Conservation (phyloP, 345 rosid species). For the Mangifera indica region DNA sequence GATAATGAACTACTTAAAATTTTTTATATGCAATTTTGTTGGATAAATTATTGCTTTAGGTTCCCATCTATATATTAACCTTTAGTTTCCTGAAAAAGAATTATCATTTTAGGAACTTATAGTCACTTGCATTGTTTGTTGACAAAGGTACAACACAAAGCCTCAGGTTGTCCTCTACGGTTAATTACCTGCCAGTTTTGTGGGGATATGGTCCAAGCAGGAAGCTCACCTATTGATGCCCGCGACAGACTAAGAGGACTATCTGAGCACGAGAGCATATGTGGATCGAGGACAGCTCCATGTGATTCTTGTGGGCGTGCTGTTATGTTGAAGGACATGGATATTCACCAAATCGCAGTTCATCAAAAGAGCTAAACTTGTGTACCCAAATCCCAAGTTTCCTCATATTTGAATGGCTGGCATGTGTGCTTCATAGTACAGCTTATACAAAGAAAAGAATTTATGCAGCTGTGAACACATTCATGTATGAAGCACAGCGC, state of each 20-base stretch:
- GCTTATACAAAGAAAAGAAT: background rate
- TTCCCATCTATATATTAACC: no score
- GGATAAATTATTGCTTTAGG: background rate
- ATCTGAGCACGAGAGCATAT: constrained; percentile 85
- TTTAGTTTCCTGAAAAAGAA: no score
- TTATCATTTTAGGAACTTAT: background rate
- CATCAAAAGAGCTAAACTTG: constrained; percentile 60
- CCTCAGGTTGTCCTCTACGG: constrained; percentile 63
- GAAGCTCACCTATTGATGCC: constrained; percentile 59
- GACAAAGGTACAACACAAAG: constrained; percentile 85
- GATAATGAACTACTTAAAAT: no score
- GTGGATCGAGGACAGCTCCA: constrained; percentile 92
- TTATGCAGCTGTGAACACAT: no score
- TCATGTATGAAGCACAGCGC: constrained; percentile 2
- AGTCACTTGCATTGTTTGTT: background rate
- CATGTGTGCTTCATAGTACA: background rate
- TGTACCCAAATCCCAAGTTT: background rate
- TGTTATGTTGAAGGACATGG: constrained; percentile 96
- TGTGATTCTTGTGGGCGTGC: constrained; percentile 96
- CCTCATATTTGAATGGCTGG: background rate
- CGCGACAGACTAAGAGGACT: constrained; percentile 86
- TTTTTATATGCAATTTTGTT: no score
- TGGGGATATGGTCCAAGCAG: constrained; percentile 95
- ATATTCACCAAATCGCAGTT: constrained; percentile 86
- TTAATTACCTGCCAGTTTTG: constrained; percentile 79